Evolutionary conservation across 2,329 filamentous ascomycete genomes (phyloP), one percentile per base, ranked within the genome.

Genomic region (Nemania diffusa): DNA sequence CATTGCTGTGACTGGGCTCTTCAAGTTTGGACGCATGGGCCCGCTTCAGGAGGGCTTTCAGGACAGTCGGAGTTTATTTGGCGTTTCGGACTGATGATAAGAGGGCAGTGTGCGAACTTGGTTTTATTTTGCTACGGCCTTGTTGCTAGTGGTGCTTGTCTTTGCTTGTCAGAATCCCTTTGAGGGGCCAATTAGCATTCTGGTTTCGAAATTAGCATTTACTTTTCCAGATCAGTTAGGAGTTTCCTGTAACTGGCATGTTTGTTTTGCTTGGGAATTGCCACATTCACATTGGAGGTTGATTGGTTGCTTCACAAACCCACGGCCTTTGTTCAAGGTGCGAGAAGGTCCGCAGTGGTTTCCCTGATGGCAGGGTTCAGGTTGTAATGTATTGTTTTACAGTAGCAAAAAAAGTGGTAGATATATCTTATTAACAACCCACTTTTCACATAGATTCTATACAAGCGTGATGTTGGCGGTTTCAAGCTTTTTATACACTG

Each of bases 51-150:
- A 52, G 46, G 55, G 63, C 57, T 68, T 69, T 72, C 69, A 67
- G 66, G 68, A 69, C 69, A 67, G 70, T 56, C 64, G 73, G 75
- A 74, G 75, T 75, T 74, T 65, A 71, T 72, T 75, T 63, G 74
- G 74, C 73, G 74, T 76, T 75, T 64, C 68, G 65, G 70, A 57
- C 66, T 71, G 64, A 44, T 68, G 70, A 64, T 42, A 46, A 65
- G 34, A 52, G 59, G 62, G 17, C 34, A 57, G n/a, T 61, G 40
- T 67, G 51, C 42, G 40, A 56, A 22, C 42, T 59, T 62, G 56
- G 37, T 34, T 34, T 29, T 40, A 22, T 32, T 50, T 66, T 60
- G n/a, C 29, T 58, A 66, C 46, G 50, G 57, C 50, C 57, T n/a
- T 48, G 34, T 29, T 60, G 24, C 40, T 59, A 57, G 32, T 42